Base-by-base conservation (phyloP, 257 asterid genomes). In the Marsdenia floribunda region DNA sequence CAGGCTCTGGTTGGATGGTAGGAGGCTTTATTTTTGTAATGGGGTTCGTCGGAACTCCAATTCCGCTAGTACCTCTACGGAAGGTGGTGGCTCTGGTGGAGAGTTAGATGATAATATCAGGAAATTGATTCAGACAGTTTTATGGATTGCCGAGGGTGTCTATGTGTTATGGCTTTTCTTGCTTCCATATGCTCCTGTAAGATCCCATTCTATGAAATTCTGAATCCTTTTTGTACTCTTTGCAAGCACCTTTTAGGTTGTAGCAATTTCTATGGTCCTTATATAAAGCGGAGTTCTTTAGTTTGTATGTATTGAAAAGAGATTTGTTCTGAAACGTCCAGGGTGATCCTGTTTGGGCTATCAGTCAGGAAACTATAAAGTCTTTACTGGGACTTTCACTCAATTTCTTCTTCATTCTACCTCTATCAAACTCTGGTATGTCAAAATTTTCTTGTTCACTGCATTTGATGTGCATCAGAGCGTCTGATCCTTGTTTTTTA, bases 261-360 rank as follows among this genome's bases (percentile, higher is more conserved):
- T 8, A 29, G 67, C 4, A 59, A 10, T 59, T 35, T 60, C 67
- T 26, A 15, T 63, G 22, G 15, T 5, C 46, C 68, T 12, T 26
- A 5, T 7, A 5, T 64, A 46, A 64, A 19, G 33, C 29, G 6
- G 52, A 38, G 52, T 19, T 4, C 18, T 66, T 38, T 19, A 11
- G 21, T 8, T 66, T 18, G 16, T 29, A 5, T 47, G 57, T 16
- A 35, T 75, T 57, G 68, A 37, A 3, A 55, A 10, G 16, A 37
- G 72, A 59, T 68, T 37, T 26, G 52, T 47, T 80, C 40, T 67
- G 63, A 57, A 29, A 68, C 47, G 18, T 85, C 85, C 93, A 92
- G 99, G 98, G 99, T n/a, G 98, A 90, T 87, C 99, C 99, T 58
- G 89, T 92, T 14, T 93, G 98, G 97, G 87, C 97, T 54, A 94